A percentile compares a stretch with the other conserved stretches of the same genome.
Conservation (phyloP, 2,329 filamentous ascomycete genomes). For the Zalaria sp. region DNA sequence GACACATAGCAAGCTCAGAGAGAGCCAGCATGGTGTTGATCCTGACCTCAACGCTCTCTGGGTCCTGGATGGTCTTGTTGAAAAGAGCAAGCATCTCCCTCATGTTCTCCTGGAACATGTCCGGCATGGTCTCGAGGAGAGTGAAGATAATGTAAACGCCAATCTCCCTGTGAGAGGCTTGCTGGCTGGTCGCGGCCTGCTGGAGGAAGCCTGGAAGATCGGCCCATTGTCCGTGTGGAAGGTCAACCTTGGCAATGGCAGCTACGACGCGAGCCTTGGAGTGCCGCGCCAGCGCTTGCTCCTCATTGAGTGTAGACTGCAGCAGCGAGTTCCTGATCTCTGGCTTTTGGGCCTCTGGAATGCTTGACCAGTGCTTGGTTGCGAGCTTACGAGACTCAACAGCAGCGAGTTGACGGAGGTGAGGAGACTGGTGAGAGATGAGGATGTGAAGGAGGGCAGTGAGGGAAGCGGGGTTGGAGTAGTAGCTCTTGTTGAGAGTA, state of each 20-base stretch:
- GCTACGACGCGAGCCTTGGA: conserved; percentile 80
- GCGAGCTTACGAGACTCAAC: conserved; percentile 79
- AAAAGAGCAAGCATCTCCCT: conserved; percentile 71
- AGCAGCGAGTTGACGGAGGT: conserved; percentile 76
- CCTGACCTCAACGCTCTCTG: conserved; percentile 80
- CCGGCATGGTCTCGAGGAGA: conserved; percentile 75
- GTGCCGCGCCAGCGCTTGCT: conserved; percentile 63
- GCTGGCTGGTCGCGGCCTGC: conserved; percentile 61
- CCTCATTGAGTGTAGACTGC: conserved; percentile 69
- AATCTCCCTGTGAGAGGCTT: conserved; percentile 71
- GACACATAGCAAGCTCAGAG: conserved; percentile 71
- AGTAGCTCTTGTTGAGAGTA: conserved; percentile 86
- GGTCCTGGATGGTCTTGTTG: conserved; percentile 73
- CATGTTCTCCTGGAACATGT: conserved; percentile 71
- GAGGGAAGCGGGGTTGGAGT: conserved; percentile 70
- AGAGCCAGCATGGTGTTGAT: conserved; percentile 89
- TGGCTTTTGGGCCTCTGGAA: conserved; percentile 58
- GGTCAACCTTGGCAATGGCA: conserved; percentile 71
- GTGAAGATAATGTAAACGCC: conserved; percentile 89
- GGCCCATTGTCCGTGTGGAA: conserved; percentile 73
- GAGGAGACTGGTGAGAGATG: conserved; percentile 56
- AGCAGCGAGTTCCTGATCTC: conserved; percentile 72
- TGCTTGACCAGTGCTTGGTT: conserved; percentile 68
- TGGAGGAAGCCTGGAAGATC: conserved; percentile 69
- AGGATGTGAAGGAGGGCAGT: conserved; percentile 79